Percentiles rank a stretch among this genome's conserved stretches.
Conservation (phyloP, 495 filamentous ascomycete genomes). For the Durotheca rogersii region DNA sequence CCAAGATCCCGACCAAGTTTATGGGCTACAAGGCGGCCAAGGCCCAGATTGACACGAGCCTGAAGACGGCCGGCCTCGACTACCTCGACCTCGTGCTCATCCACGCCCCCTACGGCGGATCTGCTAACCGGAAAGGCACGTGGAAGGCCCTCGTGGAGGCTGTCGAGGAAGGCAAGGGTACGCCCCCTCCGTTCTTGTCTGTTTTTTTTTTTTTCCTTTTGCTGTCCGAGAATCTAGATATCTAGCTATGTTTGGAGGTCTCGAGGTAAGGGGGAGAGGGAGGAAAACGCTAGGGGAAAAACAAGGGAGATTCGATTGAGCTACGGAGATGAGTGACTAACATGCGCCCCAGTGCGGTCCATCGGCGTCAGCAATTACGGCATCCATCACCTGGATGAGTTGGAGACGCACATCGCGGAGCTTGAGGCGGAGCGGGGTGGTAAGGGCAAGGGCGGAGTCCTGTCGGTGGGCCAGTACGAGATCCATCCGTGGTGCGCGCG, state of each 20-base stretch:
- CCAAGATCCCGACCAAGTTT: slow-evolving; percentile 57
- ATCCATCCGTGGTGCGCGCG: slow-evolving; percentile 87
- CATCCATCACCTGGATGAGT: slow-evolving; percentile 66
- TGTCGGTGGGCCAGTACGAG: slow-evolving; percentile 86
- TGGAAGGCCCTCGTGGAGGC: slow-evolving; percentile 65
- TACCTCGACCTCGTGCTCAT: slow-evolving; percentile 68
- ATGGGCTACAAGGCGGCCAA: slow-evolving; percentile 54
- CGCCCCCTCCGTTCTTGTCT: background rate
- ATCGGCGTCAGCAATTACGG: slow-evolving; percentile 72
- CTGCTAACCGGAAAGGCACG: slow-evolving; percentile 54
- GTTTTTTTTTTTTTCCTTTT: too few species aligned
- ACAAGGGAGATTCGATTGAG: background rate
- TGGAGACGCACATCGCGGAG: slow-evolving; percentile 73
- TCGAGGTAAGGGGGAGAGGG: too few species aligned
- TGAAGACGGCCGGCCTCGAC: slow-evolving; percentile 54
- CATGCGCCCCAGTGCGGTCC: slow-evolving; percentile 43
- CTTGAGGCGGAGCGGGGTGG: slow-evolving; percentile 58
- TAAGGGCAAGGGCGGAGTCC: slow-evolving; percentile 67
- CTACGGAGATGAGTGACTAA: background rate
- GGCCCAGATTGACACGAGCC: slow-evolving; percentile 50
- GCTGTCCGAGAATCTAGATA: too few species aligned
- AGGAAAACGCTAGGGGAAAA: too few species aligned
- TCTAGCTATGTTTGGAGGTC: too few species aligned
- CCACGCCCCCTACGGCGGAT: slow-evolving; percentile 62
- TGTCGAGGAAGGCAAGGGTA: slow-evolving; percentile 58